Percentiles rank a stretch among this genome's conserved stretches.
These are phyloP conservation scores for Colletotrichum scovillei DNA, from an alignment of 2,329 filamentous ascomycete species.

Conservation along the genomic window DNA sequence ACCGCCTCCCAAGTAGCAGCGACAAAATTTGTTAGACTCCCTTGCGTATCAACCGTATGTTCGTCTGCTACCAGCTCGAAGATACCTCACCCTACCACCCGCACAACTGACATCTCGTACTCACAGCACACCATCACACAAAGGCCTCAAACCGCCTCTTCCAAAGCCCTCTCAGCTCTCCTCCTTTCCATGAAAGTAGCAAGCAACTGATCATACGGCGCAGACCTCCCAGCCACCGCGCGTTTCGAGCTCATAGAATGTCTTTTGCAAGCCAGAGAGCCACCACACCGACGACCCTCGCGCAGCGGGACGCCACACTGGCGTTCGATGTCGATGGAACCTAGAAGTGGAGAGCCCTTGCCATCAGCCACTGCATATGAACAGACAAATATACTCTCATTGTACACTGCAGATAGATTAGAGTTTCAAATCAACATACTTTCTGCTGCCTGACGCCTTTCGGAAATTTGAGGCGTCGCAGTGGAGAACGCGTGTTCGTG, in stretches of 20 bases:
- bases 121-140: no score
- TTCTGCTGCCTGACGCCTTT: not conserved
- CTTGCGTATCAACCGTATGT: not conserved
- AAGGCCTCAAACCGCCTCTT: not conserved
- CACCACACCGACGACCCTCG: conserved; percentile 9
- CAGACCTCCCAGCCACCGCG: conserved; percentile 30
- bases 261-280: conserved; percentile 13
- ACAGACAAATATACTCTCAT: not conserved
- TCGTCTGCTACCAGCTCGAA: not conserved
- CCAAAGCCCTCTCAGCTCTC: not conserved
- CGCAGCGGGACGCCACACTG: conserved; percentile 25
- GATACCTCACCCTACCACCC: not conserved
- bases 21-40: not conserved
- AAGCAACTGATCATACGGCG: conserved; percentile 24
- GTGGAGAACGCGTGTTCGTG: not conserved
- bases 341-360: not conserved
- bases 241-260: conserved; percentile 29
- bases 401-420: not conserved
- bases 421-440: not conserved
- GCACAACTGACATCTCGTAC: not conserved
- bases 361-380: not conserved
- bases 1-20: not conserved
- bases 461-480: not conserved
- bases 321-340: conserved; percentile 21
- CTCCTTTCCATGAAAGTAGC: not conserved